phyloP scores from a whole-genome alignment of 495 filamentous ascomycete species.

The Geoglossum glabrum region DNA sequence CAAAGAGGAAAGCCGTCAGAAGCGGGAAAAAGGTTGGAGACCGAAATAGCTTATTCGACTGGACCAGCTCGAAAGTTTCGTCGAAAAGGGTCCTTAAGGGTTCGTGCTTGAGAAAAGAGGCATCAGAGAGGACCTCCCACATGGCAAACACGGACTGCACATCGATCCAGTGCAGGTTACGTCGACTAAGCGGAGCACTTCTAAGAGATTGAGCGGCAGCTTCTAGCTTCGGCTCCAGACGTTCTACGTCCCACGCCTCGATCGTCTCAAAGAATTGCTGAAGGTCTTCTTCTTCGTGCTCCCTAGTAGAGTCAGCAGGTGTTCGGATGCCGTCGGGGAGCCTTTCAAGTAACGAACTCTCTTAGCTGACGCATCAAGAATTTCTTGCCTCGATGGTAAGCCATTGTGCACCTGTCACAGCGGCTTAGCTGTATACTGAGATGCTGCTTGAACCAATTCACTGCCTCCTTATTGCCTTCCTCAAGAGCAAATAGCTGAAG shows the following conservation, averaged over 20 bases:
- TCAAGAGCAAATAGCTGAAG: constrained; percentile 49
- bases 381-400: constrained; percentile 56
- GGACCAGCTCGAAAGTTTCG: constrained; percentile 54
- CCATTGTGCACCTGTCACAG: constrained; percentile 63
- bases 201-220: constrained; percentile 27
- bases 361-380: constrained; percentile 39
- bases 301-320: constrained; percentile 12
- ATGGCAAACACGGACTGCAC: constrained; percentile 33
- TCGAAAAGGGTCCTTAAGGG: constrained; percentile 44
- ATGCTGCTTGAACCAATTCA: constrained; percentile 34
- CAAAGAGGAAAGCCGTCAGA: constrained; percentile 64
- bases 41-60: constrained; percentile 49
- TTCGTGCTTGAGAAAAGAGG: constrained; percentile 31
- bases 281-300: constrained; percentile 44
- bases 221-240: constrained; percentile 37
- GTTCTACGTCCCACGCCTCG: constrained; percentile 37
- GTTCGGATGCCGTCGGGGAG: background rate
- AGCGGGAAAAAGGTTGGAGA: constrained; percentile 53
- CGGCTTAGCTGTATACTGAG: constrained; percentile 35
- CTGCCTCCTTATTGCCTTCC: constrained; percentile 37
- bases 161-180: constrained; percentile 28
- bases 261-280: constrained; percentile 31
- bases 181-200: constrained; percentile 25
- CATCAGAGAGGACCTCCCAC: constrained; percentile 42
- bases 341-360: constrained; percentile 16